phyloP scores from a whole-genome alignment of 805 yeast species.

The Candida berthetii region DNA sequence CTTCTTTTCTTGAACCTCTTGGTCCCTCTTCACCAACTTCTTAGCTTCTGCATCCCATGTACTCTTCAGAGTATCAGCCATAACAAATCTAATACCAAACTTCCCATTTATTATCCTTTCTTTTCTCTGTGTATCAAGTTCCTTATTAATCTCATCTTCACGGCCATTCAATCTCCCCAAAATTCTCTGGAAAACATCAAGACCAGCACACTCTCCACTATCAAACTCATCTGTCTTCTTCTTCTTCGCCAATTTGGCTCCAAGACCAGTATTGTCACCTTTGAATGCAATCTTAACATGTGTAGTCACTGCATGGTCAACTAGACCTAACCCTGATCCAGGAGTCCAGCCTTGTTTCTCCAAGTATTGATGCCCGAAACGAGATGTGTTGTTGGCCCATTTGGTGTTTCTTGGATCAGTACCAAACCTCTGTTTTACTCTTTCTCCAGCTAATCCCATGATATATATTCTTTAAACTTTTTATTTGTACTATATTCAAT shows the following conservation, averaged over 20 bases:
- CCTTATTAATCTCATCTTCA: constrained; percentile 58
- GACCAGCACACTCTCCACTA: constrained; percentile 80
- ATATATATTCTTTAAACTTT: background rate
- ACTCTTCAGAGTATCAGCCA: constrained; percentile 76
- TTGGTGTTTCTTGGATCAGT: constrained; percentile 88
- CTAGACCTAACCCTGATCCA: constrained; percentile 81
- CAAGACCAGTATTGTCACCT: constrained; percentile 81
- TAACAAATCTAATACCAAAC: constrained; percentile 84
- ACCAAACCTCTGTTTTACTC: constrained; percentile 80
- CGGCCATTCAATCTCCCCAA: constrained; percentile 87
- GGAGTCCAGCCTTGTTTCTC: constrained; percentile 88
- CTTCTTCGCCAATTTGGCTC: constrained; percentile 66
- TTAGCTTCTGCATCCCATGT: constrained; percentile 69
- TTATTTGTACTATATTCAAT: too few species aligned
- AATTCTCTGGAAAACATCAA: constrained; percentile 89
- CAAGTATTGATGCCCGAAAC: constrained; percentile 87
- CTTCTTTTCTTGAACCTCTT: constrained; percentile 6
- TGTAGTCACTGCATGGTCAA: constrained; percentile 58
- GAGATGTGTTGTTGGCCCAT: constrained; percentile 81
- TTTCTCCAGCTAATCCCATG: constrained; percentile 82
- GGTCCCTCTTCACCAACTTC: constrained; percentile 20
- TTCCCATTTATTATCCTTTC: constrained; percentile 74
- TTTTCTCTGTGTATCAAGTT: constrained; percentile 60
- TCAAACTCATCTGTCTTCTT: constrained; percentile 63
- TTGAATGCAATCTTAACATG: constrained; percentile 82